Conservation (phyloP, 495 filamentous ascomycete species). For the Gamarada debralockiae region DNA sequence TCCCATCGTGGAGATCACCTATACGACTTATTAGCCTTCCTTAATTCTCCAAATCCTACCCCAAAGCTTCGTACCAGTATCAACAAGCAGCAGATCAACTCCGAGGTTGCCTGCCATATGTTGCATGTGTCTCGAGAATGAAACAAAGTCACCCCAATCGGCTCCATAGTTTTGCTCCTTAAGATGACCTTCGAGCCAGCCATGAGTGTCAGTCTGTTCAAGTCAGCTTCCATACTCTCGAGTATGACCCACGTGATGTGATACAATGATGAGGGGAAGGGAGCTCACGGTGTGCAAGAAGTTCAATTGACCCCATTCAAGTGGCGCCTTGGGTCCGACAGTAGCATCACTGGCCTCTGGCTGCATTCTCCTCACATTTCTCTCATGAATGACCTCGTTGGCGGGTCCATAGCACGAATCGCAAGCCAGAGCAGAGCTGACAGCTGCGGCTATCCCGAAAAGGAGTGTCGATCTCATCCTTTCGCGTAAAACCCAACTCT, state of each 20-base stretch:
- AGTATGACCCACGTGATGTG: too few species aligned
- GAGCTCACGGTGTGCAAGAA: conserved; percentile 68
- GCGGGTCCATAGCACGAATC: conserved; percentile 30
- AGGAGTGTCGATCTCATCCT: conserved; percentile 8
- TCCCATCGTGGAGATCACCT: conserved; percentile 81
- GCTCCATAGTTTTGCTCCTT: conserved; percentile 88
- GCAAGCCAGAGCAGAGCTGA: conserved; percentile 24
- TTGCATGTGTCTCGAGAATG: conserved; percentile 77
- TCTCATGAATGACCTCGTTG: conserved; percentile 32
- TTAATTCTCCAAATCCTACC: background rate
- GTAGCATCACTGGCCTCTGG: conserved; percentile 55
- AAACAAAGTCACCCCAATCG: conserved; percentile 97
- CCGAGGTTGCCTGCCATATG: conserved; percentile 72
- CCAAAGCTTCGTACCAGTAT: conserved; percentile 64
- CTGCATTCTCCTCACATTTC: conserved; percentile 42
- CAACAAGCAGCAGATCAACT: conserved; percentile 85
- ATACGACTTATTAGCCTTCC: background rate
- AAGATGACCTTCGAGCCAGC: conserved; percentile 90
- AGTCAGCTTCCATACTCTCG: background rate
- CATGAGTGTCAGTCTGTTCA: conserved; percentile 71
- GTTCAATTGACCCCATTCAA: conserved; percentile 88
- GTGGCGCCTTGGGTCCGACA: conserved; percentile 68
- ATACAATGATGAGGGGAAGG: conserved; percentile 24
- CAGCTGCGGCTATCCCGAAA: conserved; percentile 3
- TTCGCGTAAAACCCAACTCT: too few species aligned